Conservation (phyloP, 75 land plant genomes). For the Isoetes taiwanensis region DNA sequence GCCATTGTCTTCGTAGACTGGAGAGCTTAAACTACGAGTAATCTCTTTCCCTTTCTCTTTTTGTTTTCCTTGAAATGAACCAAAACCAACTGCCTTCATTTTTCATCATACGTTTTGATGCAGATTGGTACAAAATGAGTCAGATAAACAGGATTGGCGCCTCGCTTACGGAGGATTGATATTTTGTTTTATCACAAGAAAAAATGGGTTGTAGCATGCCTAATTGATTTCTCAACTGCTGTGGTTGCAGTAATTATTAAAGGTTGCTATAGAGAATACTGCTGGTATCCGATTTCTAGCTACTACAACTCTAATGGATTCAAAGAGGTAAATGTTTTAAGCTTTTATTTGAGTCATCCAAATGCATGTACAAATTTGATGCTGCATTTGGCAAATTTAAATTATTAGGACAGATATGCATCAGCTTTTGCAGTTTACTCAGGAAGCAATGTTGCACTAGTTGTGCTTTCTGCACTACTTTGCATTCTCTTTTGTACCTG, state of each 20-base stretch:
- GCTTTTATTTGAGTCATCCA: too few species aligned
- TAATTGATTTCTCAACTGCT: not conserved
- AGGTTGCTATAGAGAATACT: not conserved
- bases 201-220: not conserved
- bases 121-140: slow-evolving; percentile 1
- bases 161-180: not conserved
- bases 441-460: not conserved
- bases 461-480: not conserved
- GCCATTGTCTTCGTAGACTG: too few species aligned
- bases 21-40: too few species aligned
- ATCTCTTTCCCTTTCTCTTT: too few species aligned
- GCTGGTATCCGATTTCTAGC: not conserved
- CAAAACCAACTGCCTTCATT: too few species aligned
- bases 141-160: not conserved
- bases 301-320: not conserved
- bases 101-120: too few species aligned
- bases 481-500: not conserved
- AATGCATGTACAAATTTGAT: too few species aligned
- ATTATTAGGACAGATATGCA: too few species aligned
- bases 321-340: not conserved
- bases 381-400: too few species aligned
- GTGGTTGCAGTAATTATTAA: not conserved
- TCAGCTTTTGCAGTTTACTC: not conserved
- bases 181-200: not conserved
- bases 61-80: too few species aligned